These are phyloP conservation scores for Macadamia tetraphylla DNA, from an alignment of 164 flowering plant genomes.

Conservation along the genomic window DNA sequence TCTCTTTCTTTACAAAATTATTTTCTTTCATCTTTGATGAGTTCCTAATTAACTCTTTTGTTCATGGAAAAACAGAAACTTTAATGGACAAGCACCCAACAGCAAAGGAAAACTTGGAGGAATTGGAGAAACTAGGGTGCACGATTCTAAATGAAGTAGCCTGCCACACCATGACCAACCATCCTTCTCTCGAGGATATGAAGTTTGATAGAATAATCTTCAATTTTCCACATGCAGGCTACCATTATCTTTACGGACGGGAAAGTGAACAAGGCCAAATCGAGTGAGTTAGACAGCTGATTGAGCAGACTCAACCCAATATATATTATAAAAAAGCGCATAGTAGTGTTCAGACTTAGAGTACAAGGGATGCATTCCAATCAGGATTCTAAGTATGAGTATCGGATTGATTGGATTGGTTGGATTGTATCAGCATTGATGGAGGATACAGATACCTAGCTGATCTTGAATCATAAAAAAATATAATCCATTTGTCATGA, in stretches of 20 bases:
- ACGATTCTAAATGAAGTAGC: conserved; percentile 20
- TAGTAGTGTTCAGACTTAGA: too few relatives aligned
- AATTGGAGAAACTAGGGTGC: conserved; percentile 8
- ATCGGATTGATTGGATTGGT: too few relatives aligned
- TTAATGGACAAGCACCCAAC: conserved; percentile 3
- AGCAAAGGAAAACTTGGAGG: conserved; percentile 7
- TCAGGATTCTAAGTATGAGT: too few relatives aligned
- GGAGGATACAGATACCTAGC: too few relatives aligned
- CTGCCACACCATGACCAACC: conserved; percentile 11
- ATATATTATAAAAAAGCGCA: too few relatives aligned
- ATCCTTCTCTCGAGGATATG: not conserved
- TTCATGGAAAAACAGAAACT: not conserved
- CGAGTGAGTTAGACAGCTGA: not conserved
- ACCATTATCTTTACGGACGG: not conserved
- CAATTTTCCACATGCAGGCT: conserved; percentile 28
- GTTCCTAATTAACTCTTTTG: not conserved
- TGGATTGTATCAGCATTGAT: too few relatives aligned
- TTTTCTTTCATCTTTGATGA: too few relatives aligned
- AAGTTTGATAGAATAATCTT: conserved; percentile 23
- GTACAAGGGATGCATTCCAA: too few relatives aligned
- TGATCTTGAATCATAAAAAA: too few relatives aligned
- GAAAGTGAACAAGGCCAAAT: not conserved
- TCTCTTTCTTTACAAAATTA: too few relatives aligned
- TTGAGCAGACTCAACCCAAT: too few relatives aligned
- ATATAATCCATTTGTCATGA: too few relatives aligned